Base-by-base conservation (phyloP, 495 filamentous ascomycete genomes). In the Neurospora cerealis region DNA sequence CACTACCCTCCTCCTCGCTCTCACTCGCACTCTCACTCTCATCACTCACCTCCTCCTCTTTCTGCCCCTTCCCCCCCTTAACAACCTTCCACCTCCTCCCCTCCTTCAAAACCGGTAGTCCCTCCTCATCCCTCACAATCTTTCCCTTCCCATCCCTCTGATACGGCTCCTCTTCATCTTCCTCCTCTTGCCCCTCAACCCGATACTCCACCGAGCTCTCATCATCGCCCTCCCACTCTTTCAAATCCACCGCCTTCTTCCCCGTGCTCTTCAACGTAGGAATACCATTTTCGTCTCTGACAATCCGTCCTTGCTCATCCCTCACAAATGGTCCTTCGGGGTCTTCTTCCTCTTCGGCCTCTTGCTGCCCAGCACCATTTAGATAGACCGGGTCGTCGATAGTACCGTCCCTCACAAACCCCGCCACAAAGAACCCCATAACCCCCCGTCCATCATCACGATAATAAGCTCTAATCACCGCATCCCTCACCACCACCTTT, bases 361-460 rank as follows among this genome's bases (percentile, higher is more conserved):
- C 69, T 17, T 8, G 72, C 17, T 74, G 19, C 2, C 3, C 36
- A 10, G n/a, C 71, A 41, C 38, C 79, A 28, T 2, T 6, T 1
- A 5, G 2, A 7, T 32, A 62, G 2, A 62, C 2, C 1, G 54
- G 21, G 2, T 66, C 54, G 2, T 66, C 54, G 0, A 66, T 3
- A 0, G 2, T 19, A 0, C 54, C 54, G 41, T 86, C 83, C 42
- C 87, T 79, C 0, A 85, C 83, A 74, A 87, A 87, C 15, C 78
- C 82, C 32, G 80, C 84, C 0, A 87, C 79, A 73, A 87, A 87
- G 73, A 87, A 87, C 0, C 85, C 85, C 85, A 87, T 87, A 17
- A 79, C 77, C 0, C 93, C 94, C 66, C 93, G 88, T 28, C 89
- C 91, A 77, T 93, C 93, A 42, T 91, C 93, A 76, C 93, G 90